Evolutionary conservation across 2,329 filamentous ascomycete species (phyloP).

Genomic region (Xylaria sp.): DNA sequence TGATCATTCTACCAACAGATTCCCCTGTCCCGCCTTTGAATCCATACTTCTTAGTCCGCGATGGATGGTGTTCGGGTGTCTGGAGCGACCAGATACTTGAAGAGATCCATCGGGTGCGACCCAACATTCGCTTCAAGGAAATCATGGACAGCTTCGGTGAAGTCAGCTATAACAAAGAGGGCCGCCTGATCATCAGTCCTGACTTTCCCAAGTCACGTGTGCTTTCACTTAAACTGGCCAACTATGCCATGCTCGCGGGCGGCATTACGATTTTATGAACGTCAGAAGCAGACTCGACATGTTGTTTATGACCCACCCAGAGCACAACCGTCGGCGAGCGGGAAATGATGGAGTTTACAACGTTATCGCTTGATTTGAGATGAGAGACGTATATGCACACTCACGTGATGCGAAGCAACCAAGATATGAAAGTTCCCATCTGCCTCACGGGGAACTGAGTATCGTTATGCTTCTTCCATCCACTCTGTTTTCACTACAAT

Average conservation of each 20-base stretch:
- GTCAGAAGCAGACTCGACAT: neutral
- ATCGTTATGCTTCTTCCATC: neutral
- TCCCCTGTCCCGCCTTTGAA: conserved; percentile 66
- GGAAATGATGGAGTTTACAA: neutral
- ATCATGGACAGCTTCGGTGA: conserved; percentile 60
- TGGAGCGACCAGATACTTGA: conserved; percentile 66
- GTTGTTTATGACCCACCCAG: neutral
- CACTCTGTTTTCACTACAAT: neutral
- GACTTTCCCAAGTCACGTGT: conserved; percentile 50
- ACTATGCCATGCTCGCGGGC: conserved; percentile 48
- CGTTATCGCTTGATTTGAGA: neutral
- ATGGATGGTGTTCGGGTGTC: conserved; percentile 59
- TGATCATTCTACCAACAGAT: conserved; percentile 40
- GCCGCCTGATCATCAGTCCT: conserved; percentile 51
- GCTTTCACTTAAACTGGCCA: conserved; percentile 51
- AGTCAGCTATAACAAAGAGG: conserved; percentile 54
- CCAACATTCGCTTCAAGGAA: conserved; percentile 54
- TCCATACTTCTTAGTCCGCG: conserved; percentile 62
- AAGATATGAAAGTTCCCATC: neutral
- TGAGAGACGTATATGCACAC: neutral
- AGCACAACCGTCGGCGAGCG: neutral
- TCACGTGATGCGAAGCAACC: neutral
- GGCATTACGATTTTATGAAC: conserved; percentile 34
- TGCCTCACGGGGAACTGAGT: neutral
- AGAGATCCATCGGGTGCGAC: conserved; percentile 54